phyloP scores from a whole-genome alignment of 257 asterid genomes.

The Jacaranda mimosifolia region DNA sequence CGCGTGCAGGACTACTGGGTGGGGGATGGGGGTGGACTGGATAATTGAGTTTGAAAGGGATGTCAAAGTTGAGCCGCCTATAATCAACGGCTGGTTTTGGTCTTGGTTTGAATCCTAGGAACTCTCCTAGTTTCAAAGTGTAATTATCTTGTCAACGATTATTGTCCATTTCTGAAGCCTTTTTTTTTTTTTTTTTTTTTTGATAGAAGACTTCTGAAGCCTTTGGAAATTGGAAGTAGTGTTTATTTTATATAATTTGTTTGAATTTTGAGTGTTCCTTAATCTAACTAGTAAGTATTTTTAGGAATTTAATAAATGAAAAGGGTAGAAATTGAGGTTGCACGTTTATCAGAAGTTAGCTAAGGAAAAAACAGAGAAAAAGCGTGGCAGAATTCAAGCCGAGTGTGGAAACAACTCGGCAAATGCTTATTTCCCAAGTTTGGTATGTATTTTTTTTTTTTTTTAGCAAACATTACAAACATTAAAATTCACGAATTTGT shows the following conservation, averaged over 20 bases:
- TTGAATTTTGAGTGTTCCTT: background rate
- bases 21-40: too few relatives aligned
- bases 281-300: too few relatives aligned
- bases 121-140: background rate
- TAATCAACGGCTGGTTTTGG: conserved; percentile 45
- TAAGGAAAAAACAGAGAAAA: conserved; percentile 12
- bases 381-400: conserved; percentile 9
- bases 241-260: background rate
- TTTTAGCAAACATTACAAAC: too few relatives aligned
- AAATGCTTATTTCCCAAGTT: background rate
- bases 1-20: conserved; percentile 37
- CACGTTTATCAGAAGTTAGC: conserved; percentile 41
- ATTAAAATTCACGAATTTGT: too few relatives aligned
- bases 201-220: background rate
- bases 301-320: conserved; percentile 5
- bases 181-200: too few relatives aligned
- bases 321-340: background rate
- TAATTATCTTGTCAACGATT: conserved; percentile 23
- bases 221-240: background rate
- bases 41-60: conserved; percentile 15
- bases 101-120: conserved; percentile 31
- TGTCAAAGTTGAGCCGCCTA: conserved; percentile 39
- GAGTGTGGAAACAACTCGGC: background rate
- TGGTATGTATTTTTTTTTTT: too few relatives aligned
- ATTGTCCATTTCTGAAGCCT: conserved; percentile 6